Base-by-base conservation (phyloP, 768 basidiomycete species). In the Amanita polypyramis region DNA sequence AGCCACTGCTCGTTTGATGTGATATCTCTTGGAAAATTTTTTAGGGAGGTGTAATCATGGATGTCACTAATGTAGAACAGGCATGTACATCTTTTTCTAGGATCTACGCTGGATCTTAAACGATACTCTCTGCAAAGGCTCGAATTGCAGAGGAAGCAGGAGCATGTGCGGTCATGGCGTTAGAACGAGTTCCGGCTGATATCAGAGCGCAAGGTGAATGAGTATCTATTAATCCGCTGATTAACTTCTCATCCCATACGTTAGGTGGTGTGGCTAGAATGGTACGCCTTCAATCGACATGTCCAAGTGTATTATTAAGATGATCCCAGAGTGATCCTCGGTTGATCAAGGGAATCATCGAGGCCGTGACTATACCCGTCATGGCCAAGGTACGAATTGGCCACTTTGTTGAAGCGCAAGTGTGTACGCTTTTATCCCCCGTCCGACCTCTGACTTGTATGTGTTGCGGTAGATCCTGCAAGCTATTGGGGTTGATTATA, bases 321-420 rank as follows among this genome's bases (percentile, higher is more conserved):
- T 27, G n/a, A 27, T 27, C 19, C 23, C 56, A 85, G 85, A 94
- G 92, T 62, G 92, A 95, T 69, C 95, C 95, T 5, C 72, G 79
- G 43, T 89, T 98, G 85, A 97, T 99, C 74, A 97, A 96, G 63
- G 75, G 88, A 60, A 98, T 98, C 63, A 85, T 89, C 53, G 85
- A 81, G 51, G 85, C 95, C 17, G 95, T 97, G 42, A 94, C 93
- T 19, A 94, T 97, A 57, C 94, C 93, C 7, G 93, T 97, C 63
- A 97, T 97, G 87, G 88, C 87, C 29, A 89, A 94, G 65, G 89
- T 85, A 52, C 82, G 96, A 54, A 97, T 99, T 63, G 96, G 96
- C 0, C 96, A 99, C 66, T 87, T 95, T 58, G 93, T 95, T 49
- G 96, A 99, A 68, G 93, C 94, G 4, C 93, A 90, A 75, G 88